Evolutionary conservation across 768 basidiomycete genomes (phyloP).

Genomic region (Mycena leptocephala): DNA sequence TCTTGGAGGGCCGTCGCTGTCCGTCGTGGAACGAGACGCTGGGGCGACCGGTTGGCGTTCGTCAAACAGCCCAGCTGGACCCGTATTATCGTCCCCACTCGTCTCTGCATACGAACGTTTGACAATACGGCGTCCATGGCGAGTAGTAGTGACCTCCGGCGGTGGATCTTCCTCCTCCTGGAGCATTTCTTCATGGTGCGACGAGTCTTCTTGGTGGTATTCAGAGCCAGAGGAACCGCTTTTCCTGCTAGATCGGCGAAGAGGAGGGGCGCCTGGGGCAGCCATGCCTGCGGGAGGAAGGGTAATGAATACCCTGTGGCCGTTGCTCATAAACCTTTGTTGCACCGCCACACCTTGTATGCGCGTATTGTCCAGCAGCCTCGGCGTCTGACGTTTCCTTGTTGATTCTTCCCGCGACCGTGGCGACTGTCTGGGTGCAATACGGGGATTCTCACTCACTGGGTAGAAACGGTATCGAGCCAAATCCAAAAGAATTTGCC

Average conservation of each 20-base stretch:
- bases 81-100: slow-evolving; percentile 59
- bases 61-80: slow-evolving; percentile 47
- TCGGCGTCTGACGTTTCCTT: not conserved
- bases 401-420: slow-evolving; percentile 4
- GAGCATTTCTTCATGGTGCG: slow-evolving; percentile 50
- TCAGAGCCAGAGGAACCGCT: slow-evolving; percentile 63
- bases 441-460: not conserved
- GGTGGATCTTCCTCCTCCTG: slow-evolving; percentile 52
- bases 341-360: not conserved
- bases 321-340: slow-evolving; percentile 27
- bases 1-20: slow-evolving; percentile 35
- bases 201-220: slow-evolving; percentile 66
- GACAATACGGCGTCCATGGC: slow-evolving; percentile 58
- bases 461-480: too few species aligned
- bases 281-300: slow-evolving; percentile 22
- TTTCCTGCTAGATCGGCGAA: slow-evolving; percentile 53
- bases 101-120: slow-evolving; percentile 63
- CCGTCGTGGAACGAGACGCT: slow-evolving; percentile 36
- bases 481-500: too few species aligned
- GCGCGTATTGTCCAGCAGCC: not conserved
- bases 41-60: slow-evolving; percentile 32
- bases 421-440: not conserved
- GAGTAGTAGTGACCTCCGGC: slow-evolving; percentile 45
- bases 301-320: slow-evolving; percentile 18
- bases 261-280: slow-evolving; percentile 24